Evolutionary conservation across 352 stramenopile genomes (phyloP).

Genomic region (Phytophthora ohioensis): DNA sequence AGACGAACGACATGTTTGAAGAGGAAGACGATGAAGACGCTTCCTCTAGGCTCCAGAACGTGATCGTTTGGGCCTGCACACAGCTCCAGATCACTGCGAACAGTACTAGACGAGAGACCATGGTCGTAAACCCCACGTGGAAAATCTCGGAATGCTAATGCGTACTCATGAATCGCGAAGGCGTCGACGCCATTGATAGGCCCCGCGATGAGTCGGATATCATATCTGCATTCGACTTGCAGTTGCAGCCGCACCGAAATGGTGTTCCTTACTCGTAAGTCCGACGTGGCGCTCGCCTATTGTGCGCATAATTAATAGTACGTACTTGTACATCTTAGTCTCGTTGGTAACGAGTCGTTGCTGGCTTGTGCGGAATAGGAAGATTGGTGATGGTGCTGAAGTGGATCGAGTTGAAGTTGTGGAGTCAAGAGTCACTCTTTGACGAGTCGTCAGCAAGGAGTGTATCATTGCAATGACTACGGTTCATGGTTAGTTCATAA

Average conservation of each 20-base stretch:
- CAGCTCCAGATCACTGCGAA: background rate
- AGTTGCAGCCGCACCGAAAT: constrained; percentile 23
- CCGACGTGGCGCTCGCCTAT: no score
- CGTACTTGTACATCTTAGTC: no score
- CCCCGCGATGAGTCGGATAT: background rate
- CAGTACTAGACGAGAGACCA: background rate
- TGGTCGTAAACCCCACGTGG: background rate
- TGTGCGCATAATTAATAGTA: no score
- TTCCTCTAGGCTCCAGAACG: constrained; percentile 18
- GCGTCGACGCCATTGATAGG: background rate
- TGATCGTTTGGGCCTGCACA: constrained; percentile 14
- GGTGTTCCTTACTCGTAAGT: no score
- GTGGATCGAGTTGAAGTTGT: no score
- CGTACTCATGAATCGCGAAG: background rate
- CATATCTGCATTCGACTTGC: constrained; percentile 39
- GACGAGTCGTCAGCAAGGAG: no score
- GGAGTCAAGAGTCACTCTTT: no score
- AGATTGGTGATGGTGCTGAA: no score
- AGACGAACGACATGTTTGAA: constrained; percentile 28
- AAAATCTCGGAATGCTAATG: constrained; percentile 17
- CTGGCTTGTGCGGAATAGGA: no score
- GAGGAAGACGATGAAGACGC: background rate
- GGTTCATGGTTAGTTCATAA: no score
- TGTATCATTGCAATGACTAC: no score
- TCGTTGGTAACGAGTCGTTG: no score